Conservation (phyloP, 2,329 filamentous ascomycete genomes). For the Colletotrichum liaoningense region DNA sequence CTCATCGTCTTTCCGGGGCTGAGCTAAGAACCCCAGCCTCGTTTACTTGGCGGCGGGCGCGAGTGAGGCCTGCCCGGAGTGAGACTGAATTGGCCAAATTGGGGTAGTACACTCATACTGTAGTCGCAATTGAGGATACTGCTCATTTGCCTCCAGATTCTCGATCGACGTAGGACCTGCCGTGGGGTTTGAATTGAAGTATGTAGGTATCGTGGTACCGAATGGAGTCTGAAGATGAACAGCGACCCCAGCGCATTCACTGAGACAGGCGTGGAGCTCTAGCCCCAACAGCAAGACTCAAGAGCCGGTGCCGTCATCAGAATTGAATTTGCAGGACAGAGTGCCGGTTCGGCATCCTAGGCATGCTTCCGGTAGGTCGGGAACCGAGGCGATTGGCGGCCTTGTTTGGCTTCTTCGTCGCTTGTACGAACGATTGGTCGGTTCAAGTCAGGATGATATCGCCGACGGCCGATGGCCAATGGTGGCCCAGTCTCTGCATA, state of each 20-base stretch:
- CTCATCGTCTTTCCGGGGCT: neutral
- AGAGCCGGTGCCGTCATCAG: constrained; percentile 1
- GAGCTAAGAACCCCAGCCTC: neutral
- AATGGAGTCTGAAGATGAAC: neutral
- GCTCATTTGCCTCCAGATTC: neutral
- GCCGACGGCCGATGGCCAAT: neutral
- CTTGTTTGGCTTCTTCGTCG: neutral
- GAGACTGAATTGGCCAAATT: neutral
- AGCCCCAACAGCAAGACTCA: neutral
- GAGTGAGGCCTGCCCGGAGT: neutral
- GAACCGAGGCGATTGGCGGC: constrained; percentile 10
- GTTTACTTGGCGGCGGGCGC: neutral
- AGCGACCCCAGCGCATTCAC: neutral
- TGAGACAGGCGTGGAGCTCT: neutral
- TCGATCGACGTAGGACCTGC: neutral
- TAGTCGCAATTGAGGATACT: neutral
- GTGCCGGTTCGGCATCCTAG: constrained; percentile 21
- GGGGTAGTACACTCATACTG: neutral
- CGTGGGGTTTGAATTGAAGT: neutral
- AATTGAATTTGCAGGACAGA: neutral
- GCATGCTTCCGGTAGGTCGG: constrained; percentile 26
- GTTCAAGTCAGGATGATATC: neutral
- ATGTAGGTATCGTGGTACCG: neutral
- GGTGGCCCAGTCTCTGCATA: neutral
- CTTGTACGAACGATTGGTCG: neutral